These are phyloP conservation scores for Entelexis sorbosivorans DNA, from an alignment of 1,139 yeast genomes.

Conservation along the genomic window DNA sequence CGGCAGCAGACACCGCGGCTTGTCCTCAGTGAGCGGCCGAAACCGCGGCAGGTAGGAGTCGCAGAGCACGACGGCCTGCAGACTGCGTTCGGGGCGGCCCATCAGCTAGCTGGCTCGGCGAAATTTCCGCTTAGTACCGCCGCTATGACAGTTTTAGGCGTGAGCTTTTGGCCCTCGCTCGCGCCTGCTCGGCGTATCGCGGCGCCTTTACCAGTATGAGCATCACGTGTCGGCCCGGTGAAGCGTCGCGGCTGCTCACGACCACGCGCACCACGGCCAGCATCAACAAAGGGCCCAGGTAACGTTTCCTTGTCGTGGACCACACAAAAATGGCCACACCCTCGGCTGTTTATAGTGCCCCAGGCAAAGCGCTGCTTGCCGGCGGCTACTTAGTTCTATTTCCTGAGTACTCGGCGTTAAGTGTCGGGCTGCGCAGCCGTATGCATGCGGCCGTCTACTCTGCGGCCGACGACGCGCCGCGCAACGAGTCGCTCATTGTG, in stretches of 20 bases:
- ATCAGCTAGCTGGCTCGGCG: slow-evolving; percentile 1
- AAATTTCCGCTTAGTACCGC: not conserved
- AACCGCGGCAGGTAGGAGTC: slow-evolving; percentile 88
- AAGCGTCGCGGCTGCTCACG: too few relatives aligned
- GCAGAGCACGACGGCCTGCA: slow-evolving; percentile 88
- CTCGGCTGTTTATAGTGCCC: slow-evolving; percentile 58
- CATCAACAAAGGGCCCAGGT: too few relatives aligned
- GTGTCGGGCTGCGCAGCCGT: slow-evolving; percentile 77
- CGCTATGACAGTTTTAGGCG: not conserved
- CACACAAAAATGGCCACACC: slow-evolving; percentile 1
- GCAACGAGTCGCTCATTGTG: slow-evolving; percentile 28
- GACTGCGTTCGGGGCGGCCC: slow-evolving; percentile 24
- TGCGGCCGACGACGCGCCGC: slow-evolving; percentile 19
- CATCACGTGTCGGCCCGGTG: too few relatives aligned
- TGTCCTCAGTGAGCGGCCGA: slow-evolving; percentile 76
- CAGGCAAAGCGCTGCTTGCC: slow-evolving; percentile 87
- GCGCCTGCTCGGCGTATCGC: not conserved
- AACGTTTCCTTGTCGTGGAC: too few relatives aligned
- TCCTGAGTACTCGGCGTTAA: slow-evolving; percentile 63
- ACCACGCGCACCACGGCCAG: too few relatives aligned
- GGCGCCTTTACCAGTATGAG: too few relatives aligned
- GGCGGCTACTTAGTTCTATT: slow-evolving; percentile 91
- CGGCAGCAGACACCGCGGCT: slow-evolving; percentile 75
- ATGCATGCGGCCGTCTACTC: slow-evolving; percentile 53
- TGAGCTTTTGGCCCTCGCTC: not conserved